Percentiles rank a stretch among this genome's conserved stretches.
phyloP scores from a whole-genome alignment of 202 grass and related monocot species.

The Carex sylvatica region DNA sequence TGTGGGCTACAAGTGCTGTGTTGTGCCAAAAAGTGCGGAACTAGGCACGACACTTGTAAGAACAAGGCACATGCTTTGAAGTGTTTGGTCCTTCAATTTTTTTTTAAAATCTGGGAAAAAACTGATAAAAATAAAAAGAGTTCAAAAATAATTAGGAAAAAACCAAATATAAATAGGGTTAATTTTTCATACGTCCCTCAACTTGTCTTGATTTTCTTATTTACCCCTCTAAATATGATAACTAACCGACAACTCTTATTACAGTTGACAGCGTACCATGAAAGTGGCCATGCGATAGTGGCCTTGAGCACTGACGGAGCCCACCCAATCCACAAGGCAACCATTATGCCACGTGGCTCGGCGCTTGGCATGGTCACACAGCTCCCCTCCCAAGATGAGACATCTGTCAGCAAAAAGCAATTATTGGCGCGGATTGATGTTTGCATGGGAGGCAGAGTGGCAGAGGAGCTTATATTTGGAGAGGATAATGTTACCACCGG shows the following conservation, averaged over 20 bases:
- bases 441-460: slow-evolving; percentile 97
- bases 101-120: too few species aligned
- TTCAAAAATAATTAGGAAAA: too few species aligned
- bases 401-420: slow-evolving; percentile 97
- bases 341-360: slow-evolving; percentile 91
- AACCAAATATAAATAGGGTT: too few species aligned
- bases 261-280: slow-evolving; percentile 98
- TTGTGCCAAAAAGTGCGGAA: too few species aligned
- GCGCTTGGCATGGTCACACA: slow-evolving; percentile 98
- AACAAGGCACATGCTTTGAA: too few species aligned
- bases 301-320: slow-evolving; percentile 87
- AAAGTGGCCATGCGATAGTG: slow-evolving; percentile 98
- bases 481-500: slow-evolving; percentile 95
- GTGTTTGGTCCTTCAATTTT: too few species aligned
- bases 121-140: too few species aligned
- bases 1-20: too few species aligned
- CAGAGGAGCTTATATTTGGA: slow-evolving; percentile 97
- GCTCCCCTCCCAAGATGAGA: slow-evolving; percentile 95
- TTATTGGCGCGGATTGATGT: slow-evolving; percentile 93
- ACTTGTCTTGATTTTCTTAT: too few species aligned
- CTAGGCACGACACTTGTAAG: too few species aligned
- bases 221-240: too few species aligned
- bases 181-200: too few species aligned
- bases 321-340: slow-evolving; percentile 95
- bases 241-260: neutral